phyloP scores from a whole-genome alignment of 2,329 filamentous ascomycete species.

The Fusarium mangiferae region DNA sequence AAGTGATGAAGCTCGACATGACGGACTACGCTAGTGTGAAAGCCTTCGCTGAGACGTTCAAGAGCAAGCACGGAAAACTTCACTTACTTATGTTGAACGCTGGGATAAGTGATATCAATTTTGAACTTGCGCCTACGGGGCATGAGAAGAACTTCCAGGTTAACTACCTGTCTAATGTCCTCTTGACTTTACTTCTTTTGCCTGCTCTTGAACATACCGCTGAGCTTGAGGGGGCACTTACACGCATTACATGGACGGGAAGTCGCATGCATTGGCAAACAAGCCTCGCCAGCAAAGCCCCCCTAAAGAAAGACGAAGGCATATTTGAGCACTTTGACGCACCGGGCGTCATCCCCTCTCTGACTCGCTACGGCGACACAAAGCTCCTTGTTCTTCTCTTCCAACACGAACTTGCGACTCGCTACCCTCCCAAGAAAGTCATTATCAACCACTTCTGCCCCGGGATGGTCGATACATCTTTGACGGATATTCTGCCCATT shows the following conservation, averaged over 20 bases:
- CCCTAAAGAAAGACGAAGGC: background rate
- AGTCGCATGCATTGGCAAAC: slow-evolving; percentile 26
- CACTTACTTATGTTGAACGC: slow-evolving; percentile 34
- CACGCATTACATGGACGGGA: slow-evolving; percentile 32
- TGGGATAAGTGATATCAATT: slow-evolving; percentile 5
- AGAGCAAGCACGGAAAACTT: background rate
- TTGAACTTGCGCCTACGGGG: slow-evolving; percentile 10
- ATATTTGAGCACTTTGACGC: slow-evolving; percentile 3
- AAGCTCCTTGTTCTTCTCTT: slow-evolving; percentile 29
- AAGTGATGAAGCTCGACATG: slow-evolving; percentile 29
- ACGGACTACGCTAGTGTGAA: slow-evolving; percentile 25
- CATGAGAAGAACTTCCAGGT: slow-evolving; percentile 44
- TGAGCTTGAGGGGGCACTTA: background rate
- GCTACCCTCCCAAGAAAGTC: background rate
- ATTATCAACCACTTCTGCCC: background rate
- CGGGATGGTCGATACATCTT: slow-evolving; percentile 8
- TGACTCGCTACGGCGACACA: slow-evolving; percentile 7
- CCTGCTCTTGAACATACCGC: slow-evolving; percentile 35
- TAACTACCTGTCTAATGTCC: slow-evolving; percentile 44
- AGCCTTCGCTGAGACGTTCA: slow-evolving; percentile 2
- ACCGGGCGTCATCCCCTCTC: background rate
- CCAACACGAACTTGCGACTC: slow-evolving; percentile 22
- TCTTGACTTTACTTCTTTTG: slow-evolving; percentile 36
- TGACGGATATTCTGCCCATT: slow-evolving; percentile 19
- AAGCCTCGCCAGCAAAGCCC: background rate